A percentile compares a stretch with the other conserved stretches of the same genome.
Evolutionary conservation across 331 rosid species (phyloP).

Genomic region (Phaseolus coccineus): DNA sequence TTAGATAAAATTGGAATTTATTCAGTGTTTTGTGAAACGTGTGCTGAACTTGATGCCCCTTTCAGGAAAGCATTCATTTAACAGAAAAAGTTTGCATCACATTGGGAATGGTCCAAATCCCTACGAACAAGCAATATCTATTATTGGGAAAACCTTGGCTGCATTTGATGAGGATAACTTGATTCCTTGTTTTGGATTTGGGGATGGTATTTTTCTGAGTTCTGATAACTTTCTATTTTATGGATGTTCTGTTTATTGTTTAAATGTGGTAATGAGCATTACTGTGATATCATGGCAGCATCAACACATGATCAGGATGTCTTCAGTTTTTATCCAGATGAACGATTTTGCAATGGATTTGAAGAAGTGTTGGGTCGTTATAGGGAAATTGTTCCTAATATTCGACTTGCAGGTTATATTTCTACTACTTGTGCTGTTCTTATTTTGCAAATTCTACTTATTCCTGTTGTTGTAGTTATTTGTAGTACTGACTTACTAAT

Average conservation of each 20-base stretch:
- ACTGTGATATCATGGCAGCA: conserved; percentile 58
- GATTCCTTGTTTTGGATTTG: conserved; percentile 91
- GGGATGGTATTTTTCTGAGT: conserved; percentile 68
- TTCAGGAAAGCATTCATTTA: conserved; percentile 66
- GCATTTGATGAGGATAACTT: conserved; percentile 87
- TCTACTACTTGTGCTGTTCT: conserved; percentile 19
- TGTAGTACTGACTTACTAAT: conserved; percentile 23
- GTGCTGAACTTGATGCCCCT: conserved; percentile 47
- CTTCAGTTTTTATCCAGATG: conserved; percentile 80
- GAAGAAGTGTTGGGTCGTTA: conserved; percentile 85
- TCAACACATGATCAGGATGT: conserved; percentile 88
- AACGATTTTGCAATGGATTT: conserved; percentile 76
- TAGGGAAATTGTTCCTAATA: conserved; percentile 73
- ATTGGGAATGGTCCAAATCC: conserved; percentile 71
- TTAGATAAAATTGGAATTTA: not conserved
- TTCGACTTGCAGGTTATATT: conserved; percentile 80
- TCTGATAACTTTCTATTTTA: not conserved
- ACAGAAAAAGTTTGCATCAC: conserved; percentile 77
- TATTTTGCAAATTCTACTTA: not conserved
- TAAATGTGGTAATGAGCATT: not conserved
- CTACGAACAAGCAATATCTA: conserved; percentile 85
- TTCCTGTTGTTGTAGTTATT: conserved; percentile 21
- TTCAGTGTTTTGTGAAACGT: conserved; percentile 34
- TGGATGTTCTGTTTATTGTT: conserved; percentile 2
- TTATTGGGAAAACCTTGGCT: conserved; percentile 84